These are phyloP conservation scores for Sarocladium kiliense DNA, from an alignment of 2,329 filamentous ascomycete species.

Conservation along the genomic window DNA sequence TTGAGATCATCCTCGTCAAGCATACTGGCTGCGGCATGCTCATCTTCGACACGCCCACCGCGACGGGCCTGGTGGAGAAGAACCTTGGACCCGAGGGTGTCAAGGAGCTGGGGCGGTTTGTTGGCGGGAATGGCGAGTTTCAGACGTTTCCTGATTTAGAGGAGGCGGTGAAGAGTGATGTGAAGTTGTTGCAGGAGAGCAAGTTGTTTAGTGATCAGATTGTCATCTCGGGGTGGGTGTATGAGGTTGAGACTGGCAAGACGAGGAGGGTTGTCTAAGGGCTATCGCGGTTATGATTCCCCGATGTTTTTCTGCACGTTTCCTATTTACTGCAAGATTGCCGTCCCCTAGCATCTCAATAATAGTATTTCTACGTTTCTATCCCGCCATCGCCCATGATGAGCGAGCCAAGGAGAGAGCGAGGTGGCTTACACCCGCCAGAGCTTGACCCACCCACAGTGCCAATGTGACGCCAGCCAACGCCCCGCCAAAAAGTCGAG, in stretches of 20 bases:
- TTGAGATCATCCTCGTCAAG: constrained; percentile 69
- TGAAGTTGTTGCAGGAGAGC: constrained; percentile 54
- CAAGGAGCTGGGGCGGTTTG: neutral
- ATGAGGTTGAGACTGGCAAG: constrained; percentile 70
- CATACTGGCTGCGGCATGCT: constrained; percentile 55
- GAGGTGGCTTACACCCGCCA: too few relatives aligned
- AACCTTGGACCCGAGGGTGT: neutral
- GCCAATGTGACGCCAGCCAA: neutral
- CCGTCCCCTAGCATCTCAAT: too few relatives aligned
- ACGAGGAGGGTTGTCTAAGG: constrained; percentile 22
- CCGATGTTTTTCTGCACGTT: too few relatives aligned
- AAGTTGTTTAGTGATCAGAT: constrained; percentile 47
- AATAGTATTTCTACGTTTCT: too few relatives aligned
- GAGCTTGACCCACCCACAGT: too few relatives aligned
- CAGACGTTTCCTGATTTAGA: constrained; percentile 60
- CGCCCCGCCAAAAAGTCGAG: neutral
- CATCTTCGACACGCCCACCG: constrained; percentile 43
- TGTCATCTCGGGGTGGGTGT: constrained; percentile 68
- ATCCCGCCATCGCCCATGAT: too few relatives aligned
- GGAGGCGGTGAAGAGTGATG: constrained; percentile 60
- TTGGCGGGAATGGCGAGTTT: constrained; percentile 41
- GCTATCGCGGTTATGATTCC: too few relatives aligned
- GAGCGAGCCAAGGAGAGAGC: too few relatives aligned
- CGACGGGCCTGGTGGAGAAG: neutral
- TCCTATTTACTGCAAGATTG: too few relatives aligned